Evolutionary conservation across 306 rosid genomes (phyloP).

Genomic region (Lablab purpureus): DNA sequence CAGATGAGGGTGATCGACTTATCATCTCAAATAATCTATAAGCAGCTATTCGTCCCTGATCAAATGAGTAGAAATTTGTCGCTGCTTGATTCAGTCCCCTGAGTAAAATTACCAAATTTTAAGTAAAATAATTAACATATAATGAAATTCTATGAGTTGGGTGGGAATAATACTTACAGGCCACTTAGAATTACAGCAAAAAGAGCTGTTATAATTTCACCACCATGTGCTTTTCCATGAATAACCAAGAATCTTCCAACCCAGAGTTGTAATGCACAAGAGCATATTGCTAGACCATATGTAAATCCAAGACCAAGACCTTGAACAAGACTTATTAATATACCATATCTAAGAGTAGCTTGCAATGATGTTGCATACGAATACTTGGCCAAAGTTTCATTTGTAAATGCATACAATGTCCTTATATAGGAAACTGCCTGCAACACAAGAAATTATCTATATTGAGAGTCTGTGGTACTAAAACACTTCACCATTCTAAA

Average conservation of each 20-base stretch:
- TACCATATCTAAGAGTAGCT: constrained; percentile 99
- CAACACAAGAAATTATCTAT: constrained; percentile 47
- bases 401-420: constrained; percentile 94
- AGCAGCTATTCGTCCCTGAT: constrained; percentile 99
- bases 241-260: constrained; percentile 92
- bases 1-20: constrained; percentile 89
- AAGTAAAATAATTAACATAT: constrained; percentile 26
- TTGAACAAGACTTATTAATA: constrained; percentile 98
- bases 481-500: constrained; percentile 26
- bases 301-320: constrained; percentile 99
- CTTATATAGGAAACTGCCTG: constrained; percentile 96
- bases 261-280: constrained; percentile 99
- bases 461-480: constrained; percentile 43
- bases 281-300: constrained; percentile 98
- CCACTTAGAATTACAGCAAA: constrained; percentile 99
- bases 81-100: constrained; percentile 99
- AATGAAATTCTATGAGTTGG: neutral
- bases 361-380: constrained; percentile 98
- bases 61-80: constrained; percentile 98
- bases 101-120: constrained; percentile 44
- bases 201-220: constrained; percentile 93
- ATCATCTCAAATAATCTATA: constrained; percentile 99
- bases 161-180: constrained; percentile 72
- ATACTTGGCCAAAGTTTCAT: constrained; percentile 98
- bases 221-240: constrained; percentile 78